phyloP scores from a whole-genome alignment of 179 eudicot genomes.

The Pouteria campechiana region DNA sequence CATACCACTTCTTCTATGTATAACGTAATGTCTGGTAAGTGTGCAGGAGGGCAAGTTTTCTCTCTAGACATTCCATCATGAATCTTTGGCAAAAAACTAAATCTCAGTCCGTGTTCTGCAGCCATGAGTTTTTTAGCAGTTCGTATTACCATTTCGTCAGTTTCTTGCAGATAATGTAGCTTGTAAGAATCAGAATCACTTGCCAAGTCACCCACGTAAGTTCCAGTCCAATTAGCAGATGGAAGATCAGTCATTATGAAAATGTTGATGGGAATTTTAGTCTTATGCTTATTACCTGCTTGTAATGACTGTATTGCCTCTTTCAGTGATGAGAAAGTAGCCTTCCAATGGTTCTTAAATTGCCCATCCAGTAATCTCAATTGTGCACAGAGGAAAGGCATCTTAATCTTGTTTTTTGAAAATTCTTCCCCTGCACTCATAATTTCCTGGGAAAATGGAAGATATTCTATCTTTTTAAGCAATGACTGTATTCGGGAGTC shows the following conservation, averaged over 20 bases:
- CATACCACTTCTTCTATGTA: constrained; percentile 71
- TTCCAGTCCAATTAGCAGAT: constrained; percentile 54
- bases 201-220: constrained; percentile 55
- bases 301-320: constrained; percentile 43
- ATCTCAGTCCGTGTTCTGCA: constrained; percentile 14
- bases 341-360: constrained; percentile 75
- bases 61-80: neutral
- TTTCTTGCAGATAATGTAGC: constrained; percentile 47
- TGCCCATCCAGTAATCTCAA: constrained; percentile 90
- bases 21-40: constrained; percentile 49
- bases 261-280: constrained; percentile 49
- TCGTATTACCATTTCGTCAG: constrained; percentile 32
- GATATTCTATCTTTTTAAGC: constrained; percentile 39
- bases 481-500: constrained; percentile 52
- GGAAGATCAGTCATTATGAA: constrained; percentile 98
- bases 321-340: constrained; percentile 47
- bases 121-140: constrained; percentile 38
- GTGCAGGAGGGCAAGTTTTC: constrained; percentile 21
- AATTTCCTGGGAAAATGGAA: constrained; percentile 65
- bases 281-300: constrained; percentile 33
- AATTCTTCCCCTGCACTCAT: constrained; percentile 46
- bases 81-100: constrained; percentile 3
- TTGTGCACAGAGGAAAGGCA: constrained; percentile 79
- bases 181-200: constrained; percentile 32
- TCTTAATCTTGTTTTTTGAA: constrained; percentile 29